phyloP scores from a whole-genome alignment of 179 eudicot genomes.

The Monotropa hypopitys region DNA sequence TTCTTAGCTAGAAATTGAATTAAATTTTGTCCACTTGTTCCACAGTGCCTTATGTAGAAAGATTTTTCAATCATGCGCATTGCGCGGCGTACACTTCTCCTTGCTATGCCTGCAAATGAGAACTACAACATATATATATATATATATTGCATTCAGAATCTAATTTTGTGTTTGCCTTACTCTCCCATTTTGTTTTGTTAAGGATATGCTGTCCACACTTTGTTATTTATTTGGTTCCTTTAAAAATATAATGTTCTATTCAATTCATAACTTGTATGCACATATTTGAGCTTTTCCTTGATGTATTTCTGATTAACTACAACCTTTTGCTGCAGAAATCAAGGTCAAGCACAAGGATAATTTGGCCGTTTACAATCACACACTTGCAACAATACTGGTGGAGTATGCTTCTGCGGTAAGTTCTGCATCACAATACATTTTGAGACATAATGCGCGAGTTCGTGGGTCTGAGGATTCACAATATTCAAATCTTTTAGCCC shows the following conservation, averaged over 20 bases:
- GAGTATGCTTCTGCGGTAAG: constrained; percentile 93
- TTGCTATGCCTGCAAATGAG: neutral
- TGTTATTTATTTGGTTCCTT: neutral
- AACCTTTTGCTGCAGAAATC: constrained; percentile 32
- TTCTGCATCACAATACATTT: constrained; percentile 3
- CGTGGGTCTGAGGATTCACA: neutral
- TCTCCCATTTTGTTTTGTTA: neutral
- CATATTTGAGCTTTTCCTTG: neutral
- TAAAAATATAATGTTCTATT: neutral
- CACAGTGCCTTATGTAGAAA: no score
- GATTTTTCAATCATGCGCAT: neutral
- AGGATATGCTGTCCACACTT: neutral
- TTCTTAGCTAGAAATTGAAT: neutral
- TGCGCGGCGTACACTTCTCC: neutral
- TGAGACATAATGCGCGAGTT: neutral
- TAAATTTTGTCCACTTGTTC: neutral
- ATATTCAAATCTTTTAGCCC: neutral
- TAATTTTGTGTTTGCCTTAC: neutral
- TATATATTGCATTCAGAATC: neutral
- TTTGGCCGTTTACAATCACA: constrained; percentile 47
- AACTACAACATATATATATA: neutral
- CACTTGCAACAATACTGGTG: constrained; percentile 62
- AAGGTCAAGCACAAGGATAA: constrained; percentile 23
- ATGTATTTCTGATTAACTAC: neutral
- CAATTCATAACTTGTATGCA: no score